Evolutionary conservation across 345 rosid species (phyloP).

Genomic region (Dovyalis caffra): DNA sequence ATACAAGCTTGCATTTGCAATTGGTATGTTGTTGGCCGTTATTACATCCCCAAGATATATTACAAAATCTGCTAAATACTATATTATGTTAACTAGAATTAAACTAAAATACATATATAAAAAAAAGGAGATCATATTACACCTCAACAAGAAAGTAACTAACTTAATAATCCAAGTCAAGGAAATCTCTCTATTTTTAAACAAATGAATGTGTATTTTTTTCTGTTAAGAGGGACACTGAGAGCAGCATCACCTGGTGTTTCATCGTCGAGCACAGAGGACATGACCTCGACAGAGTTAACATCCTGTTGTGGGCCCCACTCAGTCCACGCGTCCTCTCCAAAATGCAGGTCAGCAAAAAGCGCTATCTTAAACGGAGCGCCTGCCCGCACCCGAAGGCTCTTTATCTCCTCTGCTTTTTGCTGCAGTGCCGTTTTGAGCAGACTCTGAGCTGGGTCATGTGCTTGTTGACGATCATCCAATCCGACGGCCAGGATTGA

Average conservation of each 20-base stretch:
- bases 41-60: conserved; percentile 86
- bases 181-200: too few species aligned
- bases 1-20: conserved; percentile 68
- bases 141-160: too few species aligned
- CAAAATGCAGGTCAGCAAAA: conserved; percentile 84
- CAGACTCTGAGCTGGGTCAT: not conserved
- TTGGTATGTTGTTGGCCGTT: conserved; percentile 72
- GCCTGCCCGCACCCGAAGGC: conserved; percentile 34
- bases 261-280: conserved; percentile 57
- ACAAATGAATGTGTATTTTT: too few species aligned
- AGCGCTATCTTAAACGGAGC: conserved; percentile 53
- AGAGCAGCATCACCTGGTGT: conserved; percentile 41
- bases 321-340: conserved; percentile 70
- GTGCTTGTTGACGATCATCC: not conserved
- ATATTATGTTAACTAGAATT: not conserved
- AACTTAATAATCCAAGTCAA: not conserved
- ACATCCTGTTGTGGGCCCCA: conserved; percentile 76
- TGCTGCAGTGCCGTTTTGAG: conserved; percentile 9
- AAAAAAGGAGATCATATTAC: not conserved
- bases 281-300: conserved; percentile 59
- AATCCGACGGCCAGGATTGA: conserved; percentile 22
- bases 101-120: too few species aligned
- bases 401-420: not conserved
- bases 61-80: conserved; percentile 57
- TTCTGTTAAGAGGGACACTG: not conserved